Evolutionary conservation across 1,139 yeast genomes (phyloP), one percentile per base, ranked within the genome.

Genomic region (Sugiyamaella pinicola): DNA sequence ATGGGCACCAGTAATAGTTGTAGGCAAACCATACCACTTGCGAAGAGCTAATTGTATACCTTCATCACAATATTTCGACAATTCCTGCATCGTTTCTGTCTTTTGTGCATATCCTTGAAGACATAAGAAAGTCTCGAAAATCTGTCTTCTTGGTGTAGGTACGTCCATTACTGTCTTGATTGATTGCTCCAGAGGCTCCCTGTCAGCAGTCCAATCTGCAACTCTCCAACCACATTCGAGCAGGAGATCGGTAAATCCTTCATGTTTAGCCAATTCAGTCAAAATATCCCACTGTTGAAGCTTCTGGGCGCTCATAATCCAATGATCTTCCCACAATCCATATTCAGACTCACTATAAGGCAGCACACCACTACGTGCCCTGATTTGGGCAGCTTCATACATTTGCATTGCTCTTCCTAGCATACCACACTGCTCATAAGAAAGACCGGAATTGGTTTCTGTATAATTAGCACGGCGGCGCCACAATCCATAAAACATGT

Each of bases 191-290:
- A 95, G 75, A 0, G 98, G 93, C 58, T 91, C 99, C 60, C 95
- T 80, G 63, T 95, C 99, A 17, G 95, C 85, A 57, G 86, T 86
- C 99, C 99, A 95, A 65, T 95, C 98, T 6, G 99, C 98, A 47
- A 93, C 96, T 67, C 99, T 79, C 99, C 99, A 95, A 43, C 98
- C 99, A 77, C 99, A 95, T 70, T 95, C 99, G 24, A 95, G 75
- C 37, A 95, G 73, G 60, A 95, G 76, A 66, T 95, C 99, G 0
- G 97, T 89, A 66, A 91, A 95, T 0, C 97, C 97, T 75, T 95
- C 99, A 65, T 95, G 98, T 65, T 93, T 89, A 2, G 99, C 99
- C 47, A 95, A 77, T 64, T 95, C 99, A 0, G 99, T 91, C 58
- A 95, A 76, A 54, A 95, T 86, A 68, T 95, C 99, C 99, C 99